Evolutionary conservation across 768 basidiomycete species (phyloP).

Genomic region (Trametes meyenii): DNA sequence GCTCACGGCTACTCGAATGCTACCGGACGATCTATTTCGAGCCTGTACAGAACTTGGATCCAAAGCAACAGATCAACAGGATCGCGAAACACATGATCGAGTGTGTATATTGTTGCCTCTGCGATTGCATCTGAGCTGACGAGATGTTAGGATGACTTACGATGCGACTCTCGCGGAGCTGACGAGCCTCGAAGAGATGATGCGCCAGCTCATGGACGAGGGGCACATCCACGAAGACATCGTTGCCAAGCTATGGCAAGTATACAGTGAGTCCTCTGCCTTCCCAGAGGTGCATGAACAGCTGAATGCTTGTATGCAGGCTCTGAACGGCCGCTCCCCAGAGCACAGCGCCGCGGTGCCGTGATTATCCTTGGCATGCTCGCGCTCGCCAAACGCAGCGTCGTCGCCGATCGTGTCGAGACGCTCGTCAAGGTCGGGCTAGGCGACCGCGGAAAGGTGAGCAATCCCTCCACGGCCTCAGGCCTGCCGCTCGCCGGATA

Average conservation of each 20-base stretch:
- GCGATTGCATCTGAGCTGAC: not conserved
- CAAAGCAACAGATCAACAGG: constrained; percentile 86
- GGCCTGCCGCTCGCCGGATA: not conserved
- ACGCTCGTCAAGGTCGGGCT: constrained; percentile 84
- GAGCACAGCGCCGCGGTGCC: constrained; percentile 87
- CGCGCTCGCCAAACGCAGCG: constrained; percentile 76
- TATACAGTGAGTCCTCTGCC: constrained; percentile 70
- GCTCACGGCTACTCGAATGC: constrained; percentile 84
- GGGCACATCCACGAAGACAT: constrained; percentile 82
- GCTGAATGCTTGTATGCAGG: constrained; percentile 46
- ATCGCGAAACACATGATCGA: constrained; percentile 98
- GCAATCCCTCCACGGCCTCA: constrained; percentile 7
- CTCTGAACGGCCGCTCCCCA: constrained; percentile 72
- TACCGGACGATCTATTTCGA: constrained; percentile 92
- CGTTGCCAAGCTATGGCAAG: constrained; percentile 91
- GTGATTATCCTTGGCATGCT: constrained; percentile 98
- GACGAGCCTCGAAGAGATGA: constrained; percentile 94
- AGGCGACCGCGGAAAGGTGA: constrained; percentile 80
- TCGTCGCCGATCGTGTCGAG: constrained; percentile 84
- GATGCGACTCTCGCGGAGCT: constrained; percentile 92
- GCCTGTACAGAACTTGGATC: constrained; percentile 66
- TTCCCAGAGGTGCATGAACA: not conserved
- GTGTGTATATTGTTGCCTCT: constrained; percentile 46
- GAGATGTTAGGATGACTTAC: constrained; percentile 74
- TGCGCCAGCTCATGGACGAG: constrained; percentile 95